A percentile compares a stretch with the other conserved stretches of the same genome.
These are phyloP conservation scores for Jatropha podagrica DNA, from an alignment of 441 rosid species.

Conservation along the genomic window DNA sequence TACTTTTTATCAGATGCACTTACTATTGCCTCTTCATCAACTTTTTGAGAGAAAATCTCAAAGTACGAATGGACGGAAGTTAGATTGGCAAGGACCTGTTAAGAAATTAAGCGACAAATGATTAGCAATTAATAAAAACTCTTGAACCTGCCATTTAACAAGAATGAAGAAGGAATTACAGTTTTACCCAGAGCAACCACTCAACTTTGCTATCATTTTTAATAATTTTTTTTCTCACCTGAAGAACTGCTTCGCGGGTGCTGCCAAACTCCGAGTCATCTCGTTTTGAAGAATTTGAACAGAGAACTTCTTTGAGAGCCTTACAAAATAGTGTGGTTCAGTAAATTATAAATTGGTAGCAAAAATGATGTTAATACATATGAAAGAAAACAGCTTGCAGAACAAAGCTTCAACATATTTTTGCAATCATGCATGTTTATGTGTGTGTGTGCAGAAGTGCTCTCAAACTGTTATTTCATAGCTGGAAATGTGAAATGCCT, in stretches of 20 bases:
- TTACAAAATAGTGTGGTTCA: slow-evolving; percentile 28
- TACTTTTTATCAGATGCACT: slow-evolving; percentile 23
- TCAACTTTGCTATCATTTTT: not conserved
- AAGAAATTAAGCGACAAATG: slow-evolving; percentile 18
- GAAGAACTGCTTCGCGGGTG: slow-evolving; percentile 76
- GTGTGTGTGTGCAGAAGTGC: not conserved
- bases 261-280: slow-evolving; percentile 59
- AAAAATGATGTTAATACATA: not conserved
- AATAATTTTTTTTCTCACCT: slow-evolving; percentile 42
- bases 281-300: slow-evolving; percentile 43
- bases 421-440: not conserved
- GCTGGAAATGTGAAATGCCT: slow-evolving; percentile 11
- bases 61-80: slow-evolving; percentile 68
- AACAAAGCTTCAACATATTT: not conserved
- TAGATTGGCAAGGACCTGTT: slow-evolving; percentile 65
- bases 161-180: not conserved
- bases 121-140: slow-evolving; percentile 5
- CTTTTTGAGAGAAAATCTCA: slow-evolving; percentile 54
- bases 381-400: not conserved
- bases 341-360: slow-evolving; percentile 21
- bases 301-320: slow-evolving; percentile 64
- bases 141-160: not conserved
- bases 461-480: slow-evolving; percentile 1
- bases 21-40: slow-evolving; percentile 57
- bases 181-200: not conserved